Base-by-base conservation (phyloP, 2,329 filamentous ascomycete genomes). In the Ascochyta pisi region DNA sequence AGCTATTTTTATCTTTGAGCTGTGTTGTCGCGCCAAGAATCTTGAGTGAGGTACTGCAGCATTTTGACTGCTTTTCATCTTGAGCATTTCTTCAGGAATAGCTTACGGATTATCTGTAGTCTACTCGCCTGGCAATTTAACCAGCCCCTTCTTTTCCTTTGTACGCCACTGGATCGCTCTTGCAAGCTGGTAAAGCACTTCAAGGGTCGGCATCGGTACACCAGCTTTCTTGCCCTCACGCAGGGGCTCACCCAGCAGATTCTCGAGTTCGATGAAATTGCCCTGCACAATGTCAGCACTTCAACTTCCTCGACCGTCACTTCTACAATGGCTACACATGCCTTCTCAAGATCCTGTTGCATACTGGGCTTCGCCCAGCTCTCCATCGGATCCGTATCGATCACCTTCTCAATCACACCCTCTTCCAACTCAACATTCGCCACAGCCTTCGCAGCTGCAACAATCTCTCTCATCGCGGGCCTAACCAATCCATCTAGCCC, bases 261-360 rank as follows among this genome's bases (percentile, higher is more conserved):
- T 84, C 65, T 86, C 83, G 43, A 80, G 78, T 67, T 87, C 84
- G 55, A 83, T 81, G 48, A 78, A 82, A 62, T 84, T 85, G 15
- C 82, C 80, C 79, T 79, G 29, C 4, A 6, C 13, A 5, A 15
- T 4, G 26, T 57, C 13, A 53, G 49, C 22, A n/a, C 35, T 16
- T 15, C 19, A 15, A 29, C 0, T 15, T 34, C 9, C 9, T 8
- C 37, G 27, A 27, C n/a, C 1, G 1, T 31, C 10, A 27, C 23
- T 33, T 19, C 33, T 7, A 8, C 15, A 4, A 9, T 13, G 22
- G 9, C 8, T 24, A 13, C 16, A 61, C 65, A 27, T 46, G 75
- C 77, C 75, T 85, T 84, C 33, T 77, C 71, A 7, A 79, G 69
- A 68, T 86, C 84, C 56, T 81, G 78, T 15, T 78, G 73, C 83